Base-by-base conservation (phyloP, 2,329 filamentous ascomycete genomes). In the Fusarium beomiforme region DNA sequence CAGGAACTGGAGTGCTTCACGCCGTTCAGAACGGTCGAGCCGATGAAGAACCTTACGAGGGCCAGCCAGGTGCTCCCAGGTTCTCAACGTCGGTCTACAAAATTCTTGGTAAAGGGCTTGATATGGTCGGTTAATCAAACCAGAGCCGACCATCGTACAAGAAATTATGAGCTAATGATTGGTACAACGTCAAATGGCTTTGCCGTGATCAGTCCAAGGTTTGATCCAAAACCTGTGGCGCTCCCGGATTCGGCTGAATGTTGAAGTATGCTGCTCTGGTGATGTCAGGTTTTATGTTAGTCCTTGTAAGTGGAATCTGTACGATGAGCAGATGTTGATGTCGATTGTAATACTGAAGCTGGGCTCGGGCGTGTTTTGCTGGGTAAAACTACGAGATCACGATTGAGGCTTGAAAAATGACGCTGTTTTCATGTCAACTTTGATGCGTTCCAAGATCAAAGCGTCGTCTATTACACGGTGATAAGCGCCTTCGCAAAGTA, bases 31-130 rank as follows among this genome's bases (percentile, higher is more conserved):
- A 68, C 57, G 49, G 54, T 55, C 54, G 55, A 33, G 21, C 44
- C 50, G 49, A 83, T 83, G 16, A 81, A 82, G 42, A 67, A 82
- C 86, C 5, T 70, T n/a, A 34, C n/a, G n/a, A 41, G 21, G 21
- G 24, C 33, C 37, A 36, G 33, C 7, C 26, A 54, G 21, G 21
- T 4, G 21, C 34, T 33, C n/a, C 14, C 26, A 57, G 53, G 41
- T 36, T 46, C 74, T 89, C 29, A 83, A 81, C 54, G 74, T 83
- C 36, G 75, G 87, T 31, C 85, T 85, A 2, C n/a, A 17, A 37
- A 49, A 16, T 34, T 12, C 36, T 69, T 9, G n/a, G 49, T 10
- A 34, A 9, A 36, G 31, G 43, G 39, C 50, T 49, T 67, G 36
- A 43, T 31, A 50, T 66, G 50, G 62, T 44, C 62, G 31, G 60